Evolutionary conservation across 2,329 filamentous ascomycete genomes (phyloP).

Genomic region (Aspergillus sp.): DNA sequence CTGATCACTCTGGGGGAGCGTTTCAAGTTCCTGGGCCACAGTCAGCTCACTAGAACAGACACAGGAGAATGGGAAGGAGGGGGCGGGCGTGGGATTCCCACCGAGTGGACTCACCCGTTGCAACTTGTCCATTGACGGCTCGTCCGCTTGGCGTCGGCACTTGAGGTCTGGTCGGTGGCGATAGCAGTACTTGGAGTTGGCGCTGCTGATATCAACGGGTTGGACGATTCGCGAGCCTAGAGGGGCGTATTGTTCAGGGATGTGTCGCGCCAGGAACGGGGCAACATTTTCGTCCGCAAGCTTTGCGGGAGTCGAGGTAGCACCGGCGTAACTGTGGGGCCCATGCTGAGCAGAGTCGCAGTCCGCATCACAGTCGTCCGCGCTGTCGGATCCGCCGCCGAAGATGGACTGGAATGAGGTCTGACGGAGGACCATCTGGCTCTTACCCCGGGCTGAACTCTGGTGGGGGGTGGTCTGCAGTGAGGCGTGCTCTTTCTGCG

Average conservation of each 20-base stretch:
- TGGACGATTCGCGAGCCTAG: slow-evolving; percentile 50
- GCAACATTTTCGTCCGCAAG: slow-evolving; percentile 76
- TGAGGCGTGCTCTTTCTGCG: slow-evolving; percentile 2
- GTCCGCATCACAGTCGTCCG: slow-evolving; percentile 20
- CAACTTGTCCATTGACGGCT: slow-evolving; percentile 92
- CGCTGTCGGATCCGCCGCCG: slow-evolving; percentile 15
- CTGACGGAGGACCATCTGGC: background rate
- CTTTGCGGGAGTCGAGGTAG: slow-evolving; percentile 51
- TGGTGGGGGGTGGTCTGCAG: background rate
- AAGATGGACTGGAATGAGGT: slow-evolving; percentile 22
- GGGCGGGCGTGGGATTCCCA: no score
- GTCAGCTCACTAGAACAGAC: slow-evolving; percentile 2
- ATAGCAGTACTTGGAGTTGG: slow-evolving; percentile 91
- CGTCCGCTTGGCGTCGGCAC: slow-evolving; percentile 88
- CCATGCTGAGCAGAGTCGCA: slow-evolving; percentile 23
- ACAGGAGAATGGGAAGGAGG: background rate
- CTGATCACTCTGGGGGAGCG: slow-evolving; percentile 78
- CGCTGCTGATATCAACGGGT: slow-evolving; percentile 44
- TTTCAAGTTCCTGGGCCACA: slow-evolving; percentile 71
- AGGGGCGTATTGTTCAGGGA: slow-evolving; percentile 83
- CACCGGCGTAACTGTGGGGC: slow-evolving; percentile 30
- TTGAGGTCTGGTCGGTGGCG: slow-evolving; percentile 91
- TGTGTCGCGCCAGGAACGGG: slow-evolving; percentile 87
- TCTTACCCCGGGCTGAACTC: background rate
- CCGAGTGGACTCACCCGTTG: slow-evolving; percentile 65